phyloP scores from a whole-genome alignment of 495 filamentous ascomycete species.

The Podospora bellae-mahoneyi region DNA sequence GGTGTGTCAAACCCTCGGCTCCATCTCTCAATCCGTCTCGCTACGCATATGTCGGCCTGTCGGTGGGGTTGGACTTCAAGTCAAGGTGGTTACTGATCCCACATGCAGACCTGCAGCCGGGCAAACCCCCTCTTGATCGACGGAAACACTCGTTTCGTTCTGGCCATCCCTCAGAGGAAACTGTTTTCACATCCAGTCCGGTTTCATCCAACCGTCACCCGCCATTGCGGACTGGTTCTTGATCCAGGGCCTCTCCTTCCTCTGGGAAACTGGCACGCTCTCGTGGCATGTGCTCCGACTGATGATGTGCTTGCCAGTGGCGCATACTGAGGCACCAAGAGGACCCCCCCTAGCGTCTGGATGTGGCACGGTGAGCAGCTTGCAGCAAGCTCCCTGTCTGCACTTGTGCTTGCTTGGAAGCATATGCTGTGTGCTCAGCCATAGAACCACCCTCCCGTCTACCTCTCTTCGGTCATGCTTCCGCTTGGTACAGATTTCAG shows the following conservation, averaged over 20 bases:
- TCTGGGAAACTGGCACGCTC: neutral
- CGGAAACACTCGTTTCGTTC: slow-evolving; percentile 14
- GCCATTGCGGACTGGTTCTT: neutral
- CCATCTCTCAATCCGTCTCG: neutral
- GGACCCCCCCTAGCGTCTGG: slow-evolving; percentile 6
- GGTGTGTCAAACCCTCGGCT: neutral
- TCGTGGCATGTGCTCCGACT: neutral
- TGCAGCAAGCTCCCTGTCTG: slow-evolving; percentile 12
- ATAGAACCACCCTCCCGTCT: neutral
- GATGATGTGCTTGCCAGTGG: neutral
- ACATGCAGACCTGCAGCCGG: neutral
- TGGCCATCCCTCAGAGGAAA: neutral
- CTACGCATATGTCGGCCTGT: neutral
- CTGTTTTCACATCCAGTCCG: slow-evolving; percentile 6
- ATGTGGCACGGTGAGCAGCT: slow-evolving; percentile 20
- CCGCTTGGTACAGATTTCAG: too few species aligned
- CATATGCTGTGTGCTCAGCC: neutral
- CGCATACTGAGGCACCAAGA: slow-evolving; percentile 9
- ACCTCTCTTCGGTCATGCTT: neutral
- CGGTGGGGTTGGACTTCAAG: neutral
- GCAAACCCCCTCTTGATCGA: slow-evolving; percentile 4
- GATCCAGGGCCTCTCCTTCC: too few species aligned
- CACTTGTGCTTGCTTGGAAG: slow-evolving; percentile 10
- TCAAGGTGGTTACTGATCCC: neutral
- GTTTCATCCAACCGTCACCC: neutral